phyloP scores from a whole-genome alignment of 768 basidiomycete species.

The Tulasnella sp. region DNA sequence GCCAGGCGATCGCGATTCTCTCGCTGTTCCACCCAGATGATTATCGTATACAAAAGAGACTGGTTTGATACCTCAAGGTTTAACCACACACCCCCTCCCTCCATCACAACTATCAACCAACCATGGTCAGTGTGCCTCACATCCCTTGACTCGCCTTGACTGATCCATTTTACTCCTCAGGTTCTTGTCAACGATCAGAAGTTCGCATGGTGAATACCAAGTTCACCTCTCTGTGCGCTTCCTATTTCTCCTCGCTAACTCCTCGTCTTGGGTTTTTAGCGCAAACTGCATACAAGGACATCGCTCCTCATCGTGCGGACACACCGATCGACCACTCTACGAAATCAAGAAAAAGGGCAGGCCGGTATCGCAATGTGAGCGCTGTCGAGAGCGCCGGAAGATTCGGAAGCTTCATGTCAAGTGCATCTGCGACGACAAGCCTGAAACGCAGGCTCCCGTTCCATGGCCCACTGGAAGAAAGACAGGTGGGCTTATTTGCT shows the following conservation, averaged over 20 bases:
- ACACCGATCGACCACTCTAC: constrained; percentile 81
- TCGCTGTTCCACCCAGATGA: no score
- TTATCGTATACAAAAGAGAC: no score
- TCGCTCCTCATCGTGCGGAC: constrained; percentile 78
- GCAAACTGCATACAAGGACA: constrained; percentile 93
- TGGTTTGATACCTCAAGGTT: no score
- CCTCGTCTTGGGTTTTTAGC: constrained; percentile 32
- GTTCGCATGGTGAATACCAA: constrained; percentile 7
- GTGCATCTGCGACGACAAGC: constrained; percentile 48
- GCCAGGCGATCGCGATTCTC: no score
- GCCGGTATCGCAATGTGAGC: constrained; percentile 80
- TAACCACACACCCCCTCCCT: no score
- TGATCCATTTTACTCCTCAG: neutral
- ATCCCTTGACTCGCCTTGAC: neutral
- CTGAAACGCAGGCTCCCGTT: constrained; percentile 8
- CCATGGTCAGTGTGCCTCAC: no score
- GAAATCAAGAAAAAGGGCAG: constrained; percentile 92
- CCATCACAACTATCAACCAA: no score
- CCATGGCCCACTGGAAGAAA: constrained; percentile 8
- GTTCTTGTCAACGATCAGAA: constrained; percentile 11
- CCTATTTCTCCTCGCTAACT: neutral
- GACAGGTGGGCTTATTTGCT: constrained; percentile 6
- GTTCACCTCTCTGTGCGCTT: neutral
- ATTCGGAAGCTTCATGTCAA: constrained; percentile 73
- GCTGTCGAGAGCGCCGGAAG: constrained; percentile 76